phyloP scores from a whole-genome alignment of 2,329 filamentous ascomycete genomes.

The Macrophomina tecta region DNA sequence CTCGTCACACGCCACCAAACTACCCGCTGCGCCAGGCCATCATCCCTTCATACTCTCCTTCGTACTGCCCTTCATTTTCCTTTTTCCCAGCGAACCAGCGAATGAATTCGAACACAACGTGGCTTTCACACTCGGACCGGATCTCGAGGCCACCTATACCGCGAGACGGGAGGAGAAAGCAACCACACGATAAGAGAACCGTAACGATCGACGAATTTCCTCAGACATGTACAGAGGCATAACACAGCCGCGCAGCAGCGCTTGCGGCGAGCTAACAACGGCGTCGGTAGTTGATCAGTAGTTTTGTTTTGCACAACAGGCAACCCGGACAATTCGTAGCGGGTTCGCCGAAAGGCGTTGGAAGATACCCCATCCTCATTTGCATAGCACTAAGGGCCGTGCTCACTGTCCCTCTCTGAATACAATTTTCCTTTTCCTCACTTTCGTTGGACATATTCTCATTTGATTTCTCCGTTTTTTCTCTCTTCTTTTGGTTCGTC shows the following conservation, averaged over 20 bases:
- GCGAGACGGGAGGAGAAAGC: slow-evolving; percentile 2
- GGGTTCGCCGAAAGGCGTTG: slow-evolving; percentile 20
- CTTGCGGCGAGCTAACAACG: slow-evolving; percentile 14
- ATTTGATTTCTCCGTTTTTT: not conserved
- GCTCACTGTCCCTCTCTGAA: slow-evolving; percentile 14
- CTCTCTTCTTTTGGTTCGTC: not conserved
- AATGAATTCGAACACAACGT: not conserved
- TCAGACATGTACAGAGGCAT: slow-evolving; percentile 7
- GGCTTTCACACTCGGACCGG: not conserved
- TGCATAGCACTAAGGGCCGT: slow-evolving; percentile 9
- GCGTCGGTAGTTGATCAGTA: slow-evolving; percentile 13
- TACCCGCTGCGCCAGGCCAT: not conserved
- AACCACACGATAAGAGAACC: not conserved
- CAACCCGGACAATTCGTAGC: not conserved
- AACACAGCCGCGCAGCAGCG: slow-evolving; percentile 18
- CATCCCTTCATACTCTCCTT: slow-evolving; percentile 15
- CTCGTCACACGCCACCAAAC: slow-evolving; percentile 10
- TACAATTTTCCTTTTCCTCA: not conserved
- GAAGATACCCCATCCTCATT: slow-evolving; percentile 23
- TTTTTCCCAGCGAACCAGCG: not conserved
- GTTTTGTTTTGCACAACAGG: slow-evolving; percentile 15
- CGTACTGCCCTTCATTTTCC: not conserved
- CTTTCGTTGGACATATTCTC: slow-evolving; percentile 6
- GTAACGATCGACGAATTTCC: slow-evolving; percentile 19
- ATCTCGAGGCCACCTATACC: not conserved